Conservation (phyloP, 176 grass and related monocot species). For the Hsuehochloa calcarea region DNA sequence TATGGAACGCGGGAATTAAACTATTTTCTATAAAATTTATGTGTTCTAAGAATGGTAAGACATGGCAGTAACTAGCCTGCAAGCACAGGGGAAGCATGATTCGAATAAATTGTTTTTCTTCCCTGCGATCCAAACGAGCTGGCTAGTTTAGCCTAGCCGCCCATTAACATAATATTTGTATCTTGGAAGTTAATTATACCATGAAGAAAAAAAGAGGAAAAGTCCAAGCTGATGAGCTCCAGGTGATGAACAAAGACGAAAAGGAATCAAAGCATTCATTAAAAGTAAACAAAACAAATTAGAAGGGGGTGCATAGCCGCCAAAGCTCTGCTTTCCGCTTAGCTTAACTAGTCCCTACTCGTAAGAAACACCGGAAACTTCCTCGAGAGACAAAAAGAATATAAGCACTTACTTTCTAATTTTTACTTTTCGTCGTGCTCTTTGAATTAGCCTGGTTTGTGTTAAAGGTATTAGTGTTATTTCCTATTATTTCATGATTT, state of each 20-base stretch:
- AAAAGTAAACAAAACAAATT: neutral
- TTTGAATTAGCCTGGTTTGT: too few species aligned
- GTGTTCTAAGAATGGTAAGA: too few species aligned
- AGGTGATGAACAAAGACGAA: neutral
- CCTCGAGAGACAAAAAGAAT: neutral
- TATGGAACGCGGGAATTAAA: too few species aligned
- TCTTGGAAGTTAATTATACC: neutral
- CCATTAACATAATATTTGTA: neutral
- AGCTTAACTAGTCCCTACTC: neutral
- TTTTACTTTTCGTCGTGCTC: neutral
- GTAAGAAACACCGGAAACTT: neutral
- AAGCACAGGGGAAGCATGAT: too few species aligned
- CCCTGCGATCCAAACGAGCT: neutral
- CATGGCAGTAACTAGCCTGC: neutral
- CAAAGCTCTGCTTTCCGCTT: neutral
- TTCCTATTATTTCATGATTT: too few species aligned
- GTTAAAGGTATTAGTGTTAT: too few species aligned
- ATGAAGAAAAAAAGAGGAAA: neutral
- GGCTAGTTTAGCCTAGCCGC: neutral
- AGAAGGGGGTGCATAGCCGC: neutral
- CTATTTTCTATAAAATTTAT: too few species aligned
- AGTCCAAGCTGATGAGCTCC: neutral
- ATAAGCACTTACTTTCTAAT: neutral
- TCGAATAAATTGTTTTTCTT: neutral
- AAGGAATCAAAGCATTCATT: neutral